phyloP scores from a whole-genome alignment of 495 filamentous ascomycete species.

The Hamigera avellanea region DNA sequence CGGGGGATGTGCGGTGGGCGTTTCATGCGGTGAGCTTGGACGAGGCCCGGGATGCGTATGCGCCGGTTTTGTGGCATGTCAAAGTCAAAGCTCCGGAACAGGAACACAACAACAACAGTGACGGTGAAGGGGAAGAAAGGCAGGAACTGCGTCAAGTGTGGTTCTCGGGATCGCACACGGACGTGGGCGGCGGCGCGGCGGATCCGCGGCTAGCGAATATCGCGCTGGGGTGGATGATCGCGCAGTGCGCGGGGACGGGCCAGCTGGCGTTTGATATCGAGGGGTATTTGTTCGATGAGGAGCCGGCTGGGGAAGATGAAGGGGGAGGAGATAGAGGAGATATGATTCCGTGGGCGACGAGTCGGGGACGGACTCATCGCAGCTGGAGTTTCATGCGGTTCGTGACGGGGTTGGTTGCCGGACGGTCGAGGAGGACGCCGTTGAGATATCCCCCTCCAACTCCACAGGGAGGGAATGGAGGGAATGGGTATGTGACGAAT shows the following conservation, averaged over 20 bases:
- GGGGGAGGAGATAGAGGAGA: too few relatives aligned
- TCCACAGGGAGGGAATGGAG: too few relatives aligned
- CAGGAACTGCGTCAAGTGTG: slow-evolving; percentile 37
- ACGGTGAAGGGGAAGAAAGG: slow-evolving; percentile 1
- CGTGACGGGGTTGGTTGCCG: slow-evolving; percentile 4
- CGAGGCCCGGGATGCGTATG: slow-evolving; percentile 39
- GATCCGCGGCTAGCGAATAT: slow-evolving; percentile 29
- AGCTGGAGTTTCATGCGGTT: slow-evolving; percentile 2
- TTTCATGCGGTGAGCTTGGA: slow-evolving; percentile 51
- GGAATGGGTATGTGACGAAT: slow-evolving; percentile 7
- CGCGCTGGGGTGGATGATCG: slow-evolving; percentile 37
- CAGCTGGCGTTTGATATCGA: slow-evolving; percentile 12
- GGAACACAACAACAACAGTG: slow-evolving; percentile 5
- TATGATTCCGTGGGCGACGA: slow-evolving; percentile 10
- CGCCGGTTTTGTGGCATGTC: slow-evolving; percentile 43
- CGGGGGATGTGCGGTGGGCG: slow-evolving; percentile 39
- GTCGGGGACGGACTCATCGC: slow-evolving; percentile 1
- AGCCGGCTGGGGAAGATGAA: too few relatives aligned
- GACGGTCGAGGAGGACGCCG: slow-evolving; percentile 8
- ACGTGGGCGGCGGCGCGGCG: slow-evolving; percentile 36
- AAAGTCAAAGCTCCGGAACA: too few relatives aligned
- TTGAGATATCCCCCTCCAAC: too few relatives aligned
- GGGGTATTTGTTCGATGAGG: slow-evolving; percentile 7
- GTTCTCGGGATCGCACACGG: slow-evolving; percentile 45
- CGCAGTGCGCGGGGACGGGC: slow-evolving; percentile 15